Percentiles rank a stretch among this genome's conserved stretches.
Conservation (phyloP, 306 rosid species). For the Calophaca sinica region DNA sequence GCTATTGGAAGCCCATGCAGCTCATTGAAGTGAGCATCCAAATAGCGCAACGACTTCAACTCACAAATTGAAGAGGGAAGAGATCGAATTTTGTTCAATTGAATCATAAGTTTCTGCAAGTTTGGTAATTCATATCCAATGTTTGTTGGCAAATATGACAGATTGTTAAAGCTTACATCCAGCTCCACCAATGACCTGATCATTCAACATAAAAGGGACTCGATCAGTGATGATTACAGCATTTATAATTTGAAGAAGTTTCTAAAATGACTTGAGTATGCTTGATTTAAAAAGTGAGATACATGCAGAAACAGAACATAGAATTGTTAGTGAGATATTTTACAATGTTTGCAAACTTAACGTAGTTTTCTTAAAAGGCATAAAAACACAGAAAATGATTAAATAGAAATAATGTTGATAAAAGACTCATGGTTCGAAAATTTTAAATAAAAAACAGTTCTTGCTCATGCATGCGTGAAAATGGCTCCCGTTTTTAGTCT, state of each 20-base stretch:
- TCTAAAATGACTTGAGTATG: constrained; percentile 1
- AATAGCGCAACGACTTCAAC: constrained; percentile 72
- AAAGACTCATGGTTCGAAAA: background rate
- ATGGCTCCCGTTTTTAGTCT: background rate
- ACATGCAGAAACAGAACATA: constrained; percentile 26
- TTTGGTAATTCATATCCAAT: constrained; percentile 77
- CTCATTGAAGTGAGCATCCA: constrained; percentile 97
- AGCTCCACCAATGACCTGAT: constrained; percentile 93
- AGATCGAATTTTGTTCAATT: constrained; percentile 84
- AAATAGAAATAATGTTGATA: constrained; percentile 8
- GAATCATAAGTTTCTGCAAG: constrained; percentile 74
- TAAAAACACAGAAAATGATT: constrained; percentile 16
- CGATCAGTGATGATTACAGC: background rate
- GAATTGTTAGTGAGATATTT: constrained; percentile 11
- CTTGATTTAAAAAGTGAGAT: constrained; percentile 23
- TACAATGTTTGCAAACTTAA: background rate
- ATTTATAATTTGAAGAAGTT: background rate
- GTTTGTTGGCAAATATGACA: constrained; percentile 91
- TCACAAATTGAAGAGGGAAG: constrained; percentile 89
- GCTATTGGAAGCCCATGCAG: constrained; percentile 81
- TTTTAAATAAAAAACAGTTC: constrained; percentile 11
- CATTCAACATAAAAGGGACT: constrained; percentile 33
- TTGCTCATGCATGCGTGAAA: background rate
- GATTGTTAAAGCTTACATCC: constrained; percentile 86
- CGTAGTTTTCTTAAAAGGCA: background rate